Conservation (phyloP, 140 eudicot genomes). For the Oenanthe javanica region DNA sequence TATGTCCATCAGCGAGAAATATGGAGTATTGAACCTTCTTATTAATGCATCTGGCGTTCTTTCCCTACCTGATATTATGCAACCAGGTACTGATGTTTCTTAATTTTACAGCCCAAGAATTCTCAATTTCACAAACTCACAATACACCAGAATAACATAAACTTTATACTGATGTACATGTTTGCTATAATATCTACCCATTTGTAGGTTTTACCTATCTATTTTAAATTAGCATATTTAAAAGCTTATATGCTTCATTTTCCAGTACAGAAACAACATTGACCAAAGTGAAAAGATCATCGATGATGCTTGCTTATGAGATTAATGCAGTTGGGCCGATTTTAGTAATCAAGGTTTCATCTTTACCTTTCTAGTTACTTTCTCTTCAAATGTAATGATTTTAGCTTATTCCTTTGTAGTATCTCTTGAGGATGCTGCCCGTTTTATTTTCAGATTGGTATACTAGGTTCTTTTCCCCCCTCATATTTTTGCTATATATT, state of each 20-base stretch:
- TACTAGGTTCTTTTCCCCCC: background rate
- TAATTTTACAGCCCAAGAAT: too few relatives aligned
- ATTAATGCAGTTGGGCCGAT: conserved; percentile 91
- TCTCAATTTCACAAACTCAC: background rate
- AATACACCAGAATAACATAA: background rate
- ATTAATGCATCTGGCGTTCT: conserved; percentile 88
- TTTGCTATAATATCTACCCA: background rate
- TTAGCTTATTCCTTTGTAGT: background rate
- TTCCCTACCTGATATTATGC: conserved; percentile 68
- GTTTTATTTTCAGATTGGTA: background rate
- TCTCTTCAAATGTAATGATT: background rate
- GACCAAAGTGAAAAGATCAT: conserved; percentile 66
- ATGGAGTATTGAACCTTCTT: conserved; percentile 75
- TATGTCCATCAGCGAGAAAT: conserved; percentile 46
- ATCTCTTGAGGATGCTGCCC: background rate
- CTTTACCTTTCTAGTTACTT: background rate
- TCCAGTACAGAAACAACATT: conserved; percentile 81
- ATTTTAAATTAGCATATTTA: background rate
- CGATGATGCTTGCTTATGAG: conserved; percentile 81
- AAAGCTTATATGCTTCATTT: conserved; percentile 14
- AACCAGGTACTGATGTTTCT: conserved; percentile 58
- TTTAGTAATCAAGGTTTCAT: conserved; percentile 73
- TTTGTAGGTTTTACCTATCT: background rate
- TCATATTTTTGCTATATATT: background rate
- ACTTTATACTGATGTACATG: background rate